Evolutionary conservation across 495 filamentous ascomycete genomes (phyloP), one percentile per base, ranked within the genome.

Genomic region (Penicillium samsonianum): DNA sequence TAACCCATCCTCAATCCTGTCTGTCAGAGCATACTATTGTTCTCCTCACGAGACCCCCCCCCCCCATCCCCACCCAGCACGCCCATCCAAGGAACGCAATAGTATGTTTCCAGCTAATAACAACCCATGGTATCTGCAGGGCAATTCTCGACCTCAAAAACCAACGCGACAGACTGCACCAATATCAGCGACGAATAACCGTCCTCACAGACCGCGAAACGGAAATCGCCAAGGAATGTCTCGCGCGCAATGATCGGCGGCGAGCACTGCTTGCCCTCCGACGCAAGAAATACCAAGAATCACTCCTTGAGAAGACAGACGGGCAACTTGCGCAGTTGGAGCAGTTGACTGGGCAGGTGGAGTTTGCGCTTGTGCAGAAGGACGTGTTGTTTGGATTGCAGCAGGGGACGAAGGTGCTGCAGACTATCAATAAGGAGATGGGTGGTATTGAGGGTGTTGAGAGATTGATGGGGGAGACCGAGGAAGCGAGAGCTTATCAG

Each of bases 121-220:
- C 28, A 0, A 16, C 22, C 40, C 11, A 22, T 42, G 46, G 5
- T 40, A 12, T 0, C 69, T 26, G 19, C 11, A 93, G 89, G 67
- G 94, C 94, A 35, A 97, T 98, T 71, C 87, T 97, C 56, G 91
- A 98, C 76, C 86, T 98, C 70, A 98, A 98, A 73, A 89, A 86
- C 76, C 95, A 98, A 75, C 92, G 94, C 69, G 94, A 98, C 80
- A 92, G 90, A 65, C 90, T 98, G 2, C 91, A 92, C 60, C 90
- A 95, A 65, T 97, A 98, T 75, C 91, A 96, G 70, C 86, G 87
- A 58, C 89, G 89, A 61, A 93, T 98, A 67, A 85, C 85, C 30
- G 78, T 88, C 50, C 83, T 98, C 20, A 96, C 94, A 12, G 74
- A 85, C 67, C 84, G 86, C 51, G 95, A 98, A 72, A 93, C 85